Conservation (phyloP, 129 eudicot genomes). For the Oenanthe sinensis region DNA sequence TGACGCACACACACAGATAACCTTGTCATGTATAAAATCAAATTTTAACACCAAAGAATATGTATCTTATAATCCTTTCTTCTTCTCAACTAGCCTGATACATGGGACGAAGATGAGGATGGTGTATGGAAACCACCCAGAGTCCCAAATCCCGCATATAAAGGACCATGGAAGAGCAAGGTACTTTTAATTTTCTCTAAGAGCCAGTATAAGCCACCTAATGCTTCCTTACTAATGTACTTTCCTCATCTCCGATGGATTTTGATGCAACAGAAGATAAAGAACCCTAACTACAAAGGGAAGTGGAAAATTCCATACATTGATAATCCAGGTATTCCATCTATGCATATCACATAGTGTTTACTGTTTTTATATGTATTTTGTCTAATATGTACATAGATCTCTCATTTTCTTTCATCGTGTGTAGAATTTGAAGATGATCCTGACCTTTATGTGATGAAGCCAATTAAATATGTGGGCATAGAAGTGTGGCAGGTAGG, state of each 20-base stretch:
- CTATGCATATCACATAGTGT: neutral
- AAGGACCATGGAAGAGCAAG: slow-evolving; percentile 55
- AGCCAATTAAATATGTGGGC: slow-evolving; percentile 48
- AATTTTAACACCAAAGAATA: neutral
- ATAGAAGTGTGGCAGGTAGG: slow-evolving; percentile 64
- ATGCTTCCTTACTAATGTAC: neutral
- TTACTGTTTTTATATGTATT: neutral
- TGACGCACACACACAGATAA: neutral
- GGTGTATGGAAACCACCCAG: slow-evolving; percentile 45
- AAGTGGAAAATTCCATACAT: slow-evolving; percentile 59
- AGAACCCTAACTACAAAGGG: slow-evolving; percentile 64
- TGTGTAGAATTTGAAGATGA: slow-evolving; percentile 52
- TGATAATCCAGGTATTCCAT: slow-evolving; percentile 48
- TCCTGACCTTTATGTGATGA: slow-evolving; percentile 50
- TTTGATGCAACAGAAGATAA: slow-evolving; percentile 35
- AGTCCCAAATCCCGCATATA: slow-evolving; percentile 52
- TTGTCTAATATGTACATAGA: neutral
- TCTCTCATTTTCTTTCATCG: neutral
- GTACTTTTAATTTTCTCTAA: slow-evolving; percentile 11
- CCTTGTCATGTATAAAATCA: neutral
- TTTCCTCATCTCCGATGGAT: neutral
- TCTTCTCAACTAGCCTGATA: slow-evolving; percentile 29
- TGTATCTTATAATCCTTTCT: neutral
- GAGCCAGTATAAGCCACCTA: neutral
- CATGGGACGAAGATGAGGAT: slow-evolving; percentile 69